Base-by-base conservation (phyloP, 768 basidiomycete genomes). In the Kwoniella dendrophila region DNA sequence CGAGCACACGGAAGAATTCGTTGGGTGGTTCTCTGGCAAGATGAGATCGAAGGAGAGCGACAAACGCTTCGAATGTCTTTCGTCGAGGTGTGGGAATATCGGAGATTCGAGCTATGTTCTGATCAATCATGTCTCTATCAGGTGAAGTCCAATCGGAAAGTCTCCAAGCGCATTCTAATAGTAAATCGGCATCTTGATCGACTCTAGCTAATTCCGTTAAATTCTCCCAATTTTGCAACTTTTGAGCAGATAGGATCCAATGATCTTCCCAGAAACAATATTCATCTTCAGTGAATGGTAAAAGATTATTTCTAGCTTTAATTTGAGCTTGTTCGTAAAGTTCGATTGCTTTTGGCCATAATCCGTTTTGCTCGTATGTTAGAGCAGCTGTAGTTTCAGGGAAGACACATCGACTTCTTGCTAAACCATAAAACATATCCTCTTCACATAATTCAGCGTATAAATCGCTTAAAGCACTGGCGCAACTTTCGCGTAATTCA, bases 181-280 rank as follows among this genome's bases (percentile, higher is more conserved):
- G 83, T 41, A 99, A 81, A 73, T 99, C 96, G 59, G 91, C 86
- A 72, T 98, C 96, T 27, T 86, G 86, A 78, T 98, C 95, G 57
- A 83, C 86, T 68, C 87, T 87, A 1, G 92, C 92, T 20, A 99
- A 85, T 54, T 99, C 96, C 65, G 90, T 86, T 3, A 99, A 83
- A 22, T 89, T 85, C 62, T 99, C 96, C 96, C 96, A 99, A 64
- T 96, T 90, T 75, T 98, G 96, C 18, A 99, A 82, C 79, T 99
- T 99, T 81, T 95, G 91, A 0, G 92, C 88, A 0, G 93, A 85
- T 7, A 94, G 81, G 62, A 99, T 90, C 95, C 96, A 99, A 77
- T 99, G 96, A 76, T 99, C 96, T 72, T 99, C 96, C 96, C 96
- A 99, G 20, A 99, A 82, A 71, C 90, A 92, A 77, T 94, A 97